Percentiles rank a stretch among this genome's conserved stretches.
Conservation (phyloP, 1,284 basidiomycete species). For the Cerrena zonata region DNA sequence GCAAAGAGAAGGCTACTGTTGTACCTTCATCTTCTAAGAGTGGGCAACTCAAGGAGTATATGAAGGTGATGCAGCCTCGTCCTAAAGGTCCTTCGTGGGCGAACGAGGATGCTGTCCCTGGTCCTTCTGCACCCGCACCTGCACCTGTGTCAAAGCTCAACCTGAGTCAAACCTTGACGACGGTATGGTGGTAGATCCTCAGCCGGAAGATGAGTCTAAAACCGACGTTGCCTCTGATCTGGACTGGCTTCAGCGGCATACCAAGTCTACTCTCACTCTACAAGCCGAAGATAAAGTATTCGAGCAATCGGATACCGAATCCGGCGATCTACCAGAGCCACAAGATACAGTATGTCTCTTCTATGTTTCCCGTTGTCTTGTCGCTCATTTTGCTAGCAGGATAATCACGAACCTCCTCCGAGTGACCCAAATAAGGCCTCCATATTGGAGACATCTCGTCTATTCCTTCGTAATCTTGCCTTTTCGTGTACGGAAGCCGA, state of each 20-base stretch:
- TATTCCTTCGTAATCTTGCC: conserved; percentile 89
- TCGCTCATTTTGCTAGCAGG: conserved; percentile 2
- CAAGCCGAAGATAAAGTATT: conserved; percentile 41
- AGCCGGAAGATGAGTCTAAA: conserved; percentile 15
- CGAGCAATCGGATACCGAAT: conserved; percentile 57
- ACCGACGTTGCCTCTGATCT: conserved; percentile 49
- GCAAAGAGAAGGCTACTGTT: conserved; percentile 9
- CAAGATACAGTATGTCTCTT: conserved; percentile 4
- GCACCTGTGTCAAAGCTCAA: not conserved
- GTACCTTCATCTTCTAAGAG: conserved; percentile 20
- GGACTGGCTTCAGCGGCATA: conserved; percentile 71
- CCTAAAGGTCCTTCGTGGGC: conserved; percentile 63
- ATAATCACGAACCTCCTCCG: conserved; percentile 12
- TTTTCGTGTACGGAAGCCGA: conserved; percentile 80
- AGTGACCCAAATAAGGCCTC: conserved; percentile 49
- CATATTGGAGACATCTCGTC: conserved; percentile 73
- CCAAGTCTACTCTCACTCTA: conserved; percentile 45
- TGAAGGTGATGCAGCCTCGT: conserved; percentile 60
- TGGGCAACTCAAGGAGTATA: conserved; percentile 49
- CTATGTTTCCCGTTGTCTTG: not conserved
- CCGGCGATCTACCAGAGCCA: conserved; percentile 23
- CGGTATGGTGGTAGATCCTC: conserved; percentile 4
- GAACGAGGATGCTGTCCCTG: conserved; percentile 37
- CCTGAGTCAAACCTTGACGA: not conserved
- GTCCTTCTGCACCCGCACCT: conserved; percentile 8